Conservation (phyloP, 768 basidiomycete species). For the Calocybe cyanea region DNA sequence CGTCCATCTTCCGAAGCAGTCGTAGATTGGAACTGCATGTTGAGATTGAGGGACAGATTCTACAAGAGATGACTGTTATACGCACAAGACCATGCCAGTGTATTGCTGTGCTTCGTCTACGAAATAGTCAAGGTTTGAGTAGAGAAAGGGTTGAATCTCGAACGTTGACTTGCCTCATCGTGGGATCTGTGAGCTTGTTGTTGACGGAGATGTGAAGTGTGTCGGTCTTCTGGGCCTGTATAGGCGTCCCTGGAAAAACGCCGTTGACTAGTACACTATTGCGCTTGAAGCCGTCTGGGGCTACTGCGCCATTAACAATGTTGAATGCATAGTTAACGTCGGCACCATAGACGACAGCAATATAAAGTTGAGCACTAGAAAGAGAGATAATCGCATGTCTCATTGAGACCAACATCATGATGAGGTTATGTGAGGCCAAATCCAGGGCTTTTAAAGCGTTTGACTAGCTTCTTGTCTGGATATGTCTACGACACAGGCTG, state of each 20-base stretch:
- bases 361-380: too few relatives aligned
- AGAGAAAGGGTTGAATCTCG: background rate
- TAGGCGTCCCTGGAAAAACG: slow-evolving; percentile 34
- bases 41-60: background rate
- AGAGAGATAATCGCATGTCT: too few relatives aligned
- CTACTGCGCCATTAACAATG: slow-evolving; percentile 33
- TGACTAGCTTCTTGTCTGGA: too few relatives aligned
- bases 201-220: slow-evolving; percentile 28
- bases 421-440: too few relatives aligned
- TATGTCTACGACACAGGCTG: too few relatives aligned
- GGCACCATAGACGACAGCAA: slow-evolving; percentile 3
- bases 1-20: slow-evolving; percentile 45
- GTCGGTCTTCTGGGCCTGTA: slow-evolving; percentile 36
- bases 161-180: slow-evolving; percentile 24
- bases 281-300: slow-evolving; percentile 39
- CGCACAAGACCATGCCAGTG: slow-evolving; percentile 31
- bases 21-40: slow-evolving; percentile 34
- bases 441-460: too few relatives aligned
- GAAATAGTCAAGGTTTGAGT: background rate
- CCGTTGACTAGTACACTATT: slow-evolving; percentile 40
- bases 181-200: slow-evolving; percentile 26
- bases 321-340: slow-evolving; percentile 24
- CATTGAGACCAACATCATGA: too few relatives aligned
- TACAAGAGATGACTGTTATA: background rate
- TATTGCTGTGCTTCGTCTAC: slow-evolving; percentile 27